Percentiles rank a stretch among this genome's conserved stretches.
These are phyloP conservation scores for Ceratocystis smalleyi DNA, from an alignment of 2,329 filamentous ascomycete species.

Conservation along the genomic window DNA sequence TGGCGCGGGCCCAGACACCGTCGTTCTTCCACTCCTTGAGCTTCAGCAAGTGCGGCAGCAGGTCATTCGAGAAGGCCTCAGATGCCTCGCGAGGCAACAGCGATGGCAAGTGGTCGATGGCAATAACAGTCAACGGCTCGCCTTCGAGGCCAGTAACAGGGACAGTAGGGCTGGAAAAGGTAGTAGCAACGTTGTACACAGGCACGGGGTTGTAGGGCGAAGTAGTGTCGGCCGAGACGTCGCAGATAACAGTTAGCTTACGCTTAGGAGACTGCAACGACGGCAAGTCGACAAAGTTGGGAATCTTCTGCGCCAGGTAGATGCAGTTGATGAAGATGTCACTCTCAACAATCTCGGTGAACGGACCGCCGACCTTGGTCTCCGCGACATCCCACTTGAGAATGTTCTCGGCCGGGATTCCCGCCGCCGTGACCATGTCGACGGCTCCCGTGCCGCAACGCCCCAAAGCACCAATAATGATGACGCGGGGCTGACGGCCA, in stretches of 20 bases:
- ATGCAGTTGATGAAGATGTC: conserved; percentile 81
- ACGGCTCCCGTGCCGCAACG: conserved; percentile 76
- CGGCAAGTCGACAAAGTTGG: conserved; percentile 62
- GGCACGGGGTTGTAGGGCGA: conserved; percentile 59
- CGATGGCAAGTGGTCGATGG: conserved; percentile 71
- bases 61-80: conserved; percentile 65
- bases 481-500: conserved; percentile 53
- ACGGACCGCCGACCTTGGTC: conserved; percentile 57
- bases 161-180: conserved; percentile 77
- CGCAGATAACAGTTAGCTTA: conserved; percentile 64
- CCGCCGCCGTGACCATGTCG: conserved; percentile 59
- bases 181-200: conserved; percentile 71
- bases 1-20: conserved; percentile 70
- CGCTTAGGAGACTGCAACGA: conserved; percentile 52
- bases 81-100: conserved; percentile 75
- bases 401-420: conserved; percentile 36
- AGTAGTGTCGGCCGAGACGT: conserved; percentile 61
- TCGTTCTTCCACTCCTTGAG: conserved; percentile 60
- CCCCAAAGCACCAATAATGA: conserved; percentile 74
- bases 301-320: conserved; percentile 65
- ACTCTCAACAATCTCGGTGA: conserved; percentile 58
- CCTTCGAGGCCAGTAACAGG: conserved; percentile 46
- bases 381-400: conserved; percentile 58
- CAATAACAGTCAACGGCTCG: conserved; percentile 60
- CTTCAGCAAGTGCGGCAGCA: conserved; percentile 61